Evolutionary conservation across 345 rosid genomes (phyloP).

Genomic region (Excoecaria cochinchinensis): DNA sequence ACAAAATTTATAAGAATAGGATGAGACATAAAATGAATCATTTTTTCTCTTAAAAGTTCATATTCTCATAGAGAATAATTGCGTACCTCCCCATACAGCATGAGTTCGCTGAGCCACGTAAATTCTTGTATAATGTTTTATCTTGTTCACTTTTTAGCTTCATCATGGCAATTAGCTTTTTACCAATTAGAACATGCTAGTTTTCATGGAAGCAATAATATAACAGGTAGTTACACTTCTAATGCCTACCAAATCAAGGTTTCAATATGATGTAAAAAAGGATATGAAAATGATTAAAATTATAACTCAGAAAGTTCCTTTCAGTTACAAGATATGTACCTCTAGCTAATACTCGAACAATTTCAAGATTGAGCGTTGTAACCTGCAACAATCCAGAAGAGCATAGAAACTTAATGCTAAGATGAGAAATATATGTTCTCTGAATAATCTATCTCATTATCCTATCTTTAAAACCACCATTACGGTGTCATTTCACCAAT

Average conservation of each 20-base stretch:
- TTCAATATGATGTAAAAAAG: not conserved
- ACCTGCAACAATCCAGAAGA: constrained; percentile 49
- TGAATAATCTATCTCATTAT: not conserved
- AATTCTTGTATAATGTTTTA: not conserved
- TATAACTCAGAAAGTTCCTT: not conserved
- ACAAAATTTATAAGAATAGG: not conserved
- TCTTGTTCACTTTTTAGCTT: not conserved
- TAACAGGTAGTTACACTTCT: not conserved
- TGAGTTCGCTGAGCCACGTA: not conserved
- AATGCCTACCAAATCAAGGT: not conserved
- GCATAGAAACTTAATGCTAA: not conserved
- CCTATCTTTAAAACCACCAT: too few species aligned
- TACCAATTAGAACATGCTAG: not conserved
- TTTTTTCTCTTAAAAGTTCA: not conserved
- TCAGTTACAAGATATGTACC: constrained; percentile 41
- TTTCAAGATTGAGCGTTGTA: constrained; percentile 76
- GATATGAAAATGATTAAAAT: not conserved
- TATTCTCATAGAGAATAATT: not conserved
- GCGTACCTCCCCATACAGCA: not conserved
- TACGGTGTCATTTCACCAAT: not conserved
- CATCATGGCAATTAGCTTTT: not conserved
- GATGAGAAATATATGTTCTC: constrained; percentile 3
- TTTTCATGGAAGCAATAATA: not conserved
- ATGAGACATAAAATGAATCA: not conserved
- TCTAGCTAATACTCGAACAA: constrained; percentile 88